A percentile compares a stretch with the other conserved stretches of the same genome.
Evolutionary conservation across 768 basidiomycete species (phyloP).

Genomic region (Exidia glandulosa): DNA sequence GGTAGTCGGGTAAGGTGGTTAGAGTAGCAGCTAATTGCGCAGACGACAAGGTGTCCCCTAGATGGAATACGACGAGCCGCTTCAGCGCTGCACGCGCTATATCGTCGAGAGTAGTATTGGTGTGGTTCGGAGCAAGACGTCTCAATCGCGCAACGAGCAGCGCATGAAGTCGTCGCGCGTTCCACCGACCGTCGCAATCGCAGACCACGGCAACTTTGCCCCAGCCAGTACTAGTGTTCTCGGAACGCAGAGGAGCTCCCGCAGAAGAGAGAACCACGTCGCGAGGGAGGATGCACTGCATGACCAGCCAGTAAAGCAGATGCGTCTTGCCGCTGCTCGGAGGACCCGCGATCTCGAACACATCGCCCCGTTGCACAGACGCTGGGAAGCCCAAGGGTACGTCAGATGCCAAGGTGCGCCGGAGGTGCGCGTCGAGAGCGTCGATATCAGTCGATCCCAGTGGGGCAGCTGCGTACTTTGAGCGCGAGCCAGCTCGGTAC

Average conservation of each 20-base stretch:
- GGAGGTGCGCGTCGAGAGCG: not conserved
- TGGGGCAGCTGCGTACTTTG: not conserved
- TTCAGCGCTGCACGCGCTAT: not conserved
- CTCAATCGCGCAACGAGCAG: not conserved
- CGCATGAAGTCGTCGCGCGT: conserved; percentile 36
- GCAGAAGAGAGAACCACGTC: conserved; percentile 1
- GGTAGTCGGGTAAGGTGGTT: not conserved
- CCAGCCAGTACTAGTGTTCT: conserved; percentile 42
- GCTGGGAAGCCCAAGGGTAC: conserved; percentile 1
- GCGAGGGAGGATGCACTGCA: conserved; percentile 45
- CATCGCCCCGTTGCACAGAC: conserved; percentile 41
- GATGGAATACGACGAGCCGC: not conserved
- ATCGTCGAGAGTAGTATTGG: not conserved
- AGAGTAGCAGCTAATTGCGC: not conserved
- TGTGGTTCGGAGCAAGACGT: not conserved
- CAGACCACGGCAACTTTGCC: conserved; percentile 54
- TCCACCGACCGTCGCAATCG: conserved; percentile 62
- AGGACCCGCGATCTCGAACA: conserved; percentile 68
- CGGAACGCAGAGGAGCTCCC: conserved; percentile 9
- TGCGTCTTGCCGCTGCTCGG: conserved; percentile 70
- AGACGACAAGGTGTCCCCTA: not conserved
- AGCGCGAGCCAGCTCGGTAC: not conserved
- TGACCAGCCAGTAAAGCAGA: conserved; percentile 55
- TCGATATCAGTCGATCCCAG: not conserved
- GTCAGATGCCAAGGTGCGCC: not conserved